phyloP scores from a whole-genome alignment of 169 alveolate genomes.

The Eimeria acervulina region DNA sequence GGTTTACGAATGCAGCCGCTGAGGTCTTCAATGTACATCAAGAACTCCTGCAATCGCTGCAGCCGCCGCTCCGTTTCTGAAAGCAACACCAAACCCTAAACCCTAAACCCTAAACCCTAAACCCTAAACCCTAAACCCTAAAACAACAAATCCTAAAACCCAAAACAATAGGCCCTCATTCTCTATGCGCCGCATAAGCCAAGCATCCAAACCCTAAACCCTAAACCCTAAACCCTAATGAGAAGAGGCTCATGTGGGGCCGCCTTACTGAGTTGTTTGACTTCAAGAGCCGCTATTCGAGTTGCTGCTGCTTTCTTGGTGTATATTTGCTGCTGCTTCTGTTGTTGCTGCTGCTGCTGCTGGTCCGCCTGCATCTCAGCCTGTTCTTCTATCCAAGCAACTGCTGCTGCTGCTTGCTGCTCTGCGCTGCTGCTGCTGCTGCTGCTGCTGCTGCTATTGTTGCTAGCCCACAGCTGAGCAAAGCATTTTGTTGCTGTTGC shows the following conservation, averaged over 20 bases:
- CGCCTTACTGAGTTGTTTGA: slow-evolving; percentile 17
- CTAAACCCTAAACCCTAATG: background rate
- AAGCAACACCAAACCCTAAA: background rate
- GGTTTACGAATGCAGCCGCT: slow-evolving; percentile 8
- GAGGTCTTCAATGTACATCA: slow-evolving; percentile 17
- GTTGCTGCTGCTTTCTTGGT: slow-evolving; percentile 19
- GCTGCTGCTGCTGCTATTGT: background rate
- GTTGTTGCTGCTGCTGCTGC: slow-evolving; percentile 41
- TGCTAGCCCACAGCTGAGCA: slow-evolving; percentile 3
- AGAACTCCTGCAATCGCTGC: slow-evolving; percentile 15
- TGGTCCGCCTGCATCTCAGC: slow-evolving; percentile 23
- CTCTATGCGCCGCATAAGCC: background rate
- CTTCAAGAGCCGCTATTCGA: background rate
- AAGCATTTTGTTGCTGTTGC: slow-evolving; percentile 6
- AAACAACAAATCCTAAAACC: background rate
- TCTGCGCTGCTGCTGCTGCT: slow-evolving; percentile 16
- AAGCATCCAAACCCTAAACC: background rate
- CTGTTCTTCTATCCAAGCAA: slow-evolving; percentile 22
- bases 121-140: background rate
- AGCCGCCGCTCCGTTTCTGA: slow-evolving; percentile 13
- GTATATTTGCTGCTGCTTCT: background rate
- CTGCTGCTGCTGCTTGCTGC: slow-evolving; percentile 56
- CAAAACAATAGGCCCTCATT: background rate
- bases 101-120: background rate
- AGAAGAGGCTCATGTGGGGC: background rate